Conservation (phyloP, 805 yeast genomes). For the Torulaspora indica region DNA sequence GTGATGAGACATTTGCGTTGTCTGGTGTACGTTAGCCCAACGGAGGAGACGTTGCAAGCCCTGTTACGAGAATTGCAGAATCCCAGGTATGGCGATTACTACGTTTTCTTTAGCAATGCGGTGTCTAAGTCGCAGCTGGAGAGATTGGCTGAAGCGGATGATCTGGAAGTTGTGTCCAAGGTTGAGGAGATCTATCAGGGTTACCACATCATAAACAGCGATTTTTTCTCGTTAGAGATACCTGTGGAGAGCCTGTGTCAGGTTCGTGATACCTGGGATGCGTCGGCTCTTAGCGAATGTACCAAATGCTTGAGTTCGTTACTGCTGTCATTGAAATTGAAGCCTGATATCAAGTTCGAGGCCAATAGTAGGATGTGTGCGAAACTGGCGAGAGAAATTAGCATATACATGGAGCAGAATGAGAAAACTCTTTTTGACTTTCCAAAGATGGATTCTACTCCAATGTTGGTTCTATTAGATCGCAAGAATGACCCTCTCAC, state of each 20-base stretch:
- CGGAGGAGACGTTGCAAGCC: constrained; percentile 53
- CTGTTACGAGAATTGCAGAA: constrained; percentile 62
- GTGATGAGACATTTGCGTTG: constrained; percentile 77
- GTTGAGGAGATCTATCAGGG: constrained; percentile 86
- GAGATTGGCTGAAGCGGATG: constrained; percentile 84
- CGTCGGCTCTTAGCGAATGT: constrained; percentile 23
- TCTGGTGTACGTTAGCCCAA: constrained; percentile 72
- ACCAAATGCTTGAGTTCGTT: constrained; percentile 28
- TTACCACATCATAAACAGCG: constrained; percentile 66
- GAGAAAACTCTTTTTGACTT: constrained; percentile 64
- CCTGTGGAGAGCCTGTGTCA: constrained; percentile 23
- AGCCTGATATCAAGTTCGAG: constrained; percentile 79
- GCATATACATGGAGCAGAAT: constrained; percentile 51
- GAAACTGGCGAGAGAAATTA: constrained; percentile 63
- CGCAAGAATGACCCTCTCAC: constrained; percentile 89
- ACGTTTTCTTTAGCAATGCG: constrained; percentile 70
- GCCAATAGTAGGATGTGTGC: constrained; percentile 58
- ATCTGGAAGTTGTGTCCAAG: constrained; percentile 66
- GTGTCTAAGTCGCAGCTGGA: constrained; percentile 76
- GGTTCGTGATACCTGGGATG: constrained; percentile 30
- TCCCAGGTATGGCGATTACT: constrained; percentile 79
- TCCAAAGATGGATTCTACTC: constrained; percentile 58
- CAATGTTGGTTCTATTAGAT: constrained; percentile 71
- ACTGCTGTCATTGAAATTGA: constrained; percentile 60
- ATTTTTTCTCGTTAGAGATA: constrained; percentile 52